Evolutionary conservation across 2,329 filamentous ascomycete genomes (phyloP).

Genomic region (Calonectria leucothoes): DNA sequence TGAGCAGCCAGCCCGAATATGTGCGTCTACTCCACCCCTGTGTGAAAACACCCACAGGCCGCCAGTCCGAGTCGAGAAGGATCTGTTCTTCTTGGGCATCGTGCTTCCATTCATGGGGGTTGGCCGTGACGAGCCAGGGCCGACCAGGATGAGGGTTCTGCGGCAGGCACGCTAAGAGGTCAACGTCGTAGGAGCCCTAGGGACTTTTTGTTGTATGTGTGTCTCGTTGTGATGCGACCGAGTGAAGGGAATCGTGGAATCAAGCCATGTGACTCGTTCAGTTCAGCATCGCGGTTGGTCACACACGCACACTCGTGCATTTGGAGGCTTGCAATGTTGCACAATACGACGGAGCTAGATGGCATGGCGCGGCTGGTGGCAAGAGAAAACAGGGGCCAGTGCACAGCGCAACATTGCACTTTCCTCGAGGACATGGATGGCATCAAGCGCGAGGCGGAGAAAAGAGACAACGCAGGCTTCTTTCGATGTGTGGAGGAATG

Average conservation of each 20-base stretch:
- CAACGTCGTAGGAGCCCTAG: constrained; percentile 2
- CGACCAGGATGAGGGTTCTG: neutral
- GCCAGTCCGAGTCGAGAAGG: constrained; percentile 20
- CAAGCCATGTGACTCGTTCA: neutral
- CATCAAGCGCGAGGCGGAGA: neutral
- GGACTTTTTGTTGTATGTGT: neutral
- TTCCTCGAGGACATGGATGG: neutral
- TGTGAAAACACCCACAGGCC: constrained; percentile 10
- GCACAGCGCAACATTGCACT: neutral
- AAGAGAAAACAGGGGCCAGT: constrained; percentile 4
- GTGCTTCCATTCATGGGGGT: constrained; percentile 7
- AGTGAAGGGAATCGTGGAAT: neutral
- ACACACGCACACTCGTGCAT: neutral
- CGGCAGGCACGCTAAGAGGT: constrained; percentile 16
- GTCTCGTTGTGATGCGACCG: neutral
- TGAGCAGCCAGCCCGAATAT: neutral
- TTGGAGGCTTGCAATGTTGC: constrained; percentile 2
- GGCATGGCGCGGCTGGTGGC: neutral
- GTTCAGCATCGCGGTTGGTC: neutral
- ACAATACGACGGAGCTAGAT: neutral
- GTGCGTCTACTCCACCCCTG: constrained; percentile 16
- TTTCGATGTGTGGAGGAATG: neutral
- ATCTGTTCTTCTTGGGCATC: constrained; percentile 13
- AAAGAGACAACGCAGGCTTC: neutral
- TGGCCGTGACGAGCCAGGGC: neutral